phyloP scores from a whole-genome alignment of 148 eudicot species.

The Bassia scoparia region DNA sequence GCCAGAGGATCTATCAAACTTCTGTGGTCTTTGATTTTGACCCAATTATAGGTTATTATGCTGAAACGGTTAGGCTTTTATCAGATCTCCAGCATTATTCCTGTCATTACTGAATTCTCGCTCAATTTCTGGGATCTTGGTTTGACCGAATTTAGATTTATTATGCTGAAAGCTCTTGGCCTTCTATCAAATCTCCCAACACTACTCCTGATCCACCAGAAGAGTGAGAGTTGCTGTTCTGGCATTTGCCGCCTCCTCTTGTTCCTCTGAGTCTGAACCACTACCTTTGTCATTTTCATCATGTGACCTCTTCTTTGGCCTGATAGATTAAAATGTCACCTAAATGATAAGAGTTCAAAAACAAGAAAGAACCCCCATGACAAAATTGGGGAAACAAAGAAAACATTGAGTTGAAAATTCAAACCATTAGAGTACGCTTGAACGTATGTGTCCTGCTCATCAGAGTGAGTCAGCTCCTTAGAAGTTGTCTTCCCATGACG shows the following conservation, averaged over 20 bases:
- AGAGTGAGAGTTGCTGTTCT: slow-evolving; percentile 24
- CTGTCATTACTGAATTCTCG: neutral
- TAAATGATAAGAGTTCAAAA: neutral
- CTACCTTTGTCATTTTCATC: slow-evolving; percentile 31
- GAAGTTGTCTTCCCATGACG: slow-evolving; percentile 65
- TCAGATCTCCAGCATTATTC: slow-evolving; percentile 16
- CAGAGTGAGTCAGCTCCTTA: slow-evolving; percentile 37
- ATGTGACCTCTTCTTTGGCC: slow-evolving; percentile 42
- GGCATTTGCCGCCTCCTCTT: slow-evolving; percentile 35
- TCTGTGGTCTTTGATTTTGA: slow-evolving; percentile 19
- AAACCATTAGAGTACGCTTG: slow-evolving; percentile 38
- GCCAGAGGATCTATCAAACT: slow-evolving; percentile 18
- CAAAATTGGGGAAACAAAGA: neutral
- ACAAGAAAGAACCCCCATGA: neutral
- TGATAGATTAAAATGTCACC: slow-evolving; percentile 26
- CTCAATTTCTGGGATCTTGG: slow-evolving; percentile 17
- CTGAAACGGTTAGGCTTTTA: slow-evolving; percentile 21
- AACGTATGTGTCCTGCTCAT: slow-evolving; percentile 27
- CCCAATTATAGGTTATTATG: neutral
- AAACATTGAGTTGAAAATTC: slow-evolving; percentile 12
- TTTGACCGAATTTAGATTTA: slow-evolving; percentile 10
- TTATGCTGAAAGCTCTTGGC: slow-evolving; percentile 13
- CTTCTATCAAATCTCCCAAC: slow-evolving; percentile 20
- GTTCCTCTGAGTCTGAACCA: slow-evolving; percentile 27
- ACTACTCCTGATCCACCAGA: slow-evolving; percentile 18